A percentile compares a stretch with the other conserved stretches of the same genome.
These are phyloP conservation scores for Naumovozyma dairenensis DNA, from an alignment of 805 yeast genomes.

Conservation along the genomic window DNA sequence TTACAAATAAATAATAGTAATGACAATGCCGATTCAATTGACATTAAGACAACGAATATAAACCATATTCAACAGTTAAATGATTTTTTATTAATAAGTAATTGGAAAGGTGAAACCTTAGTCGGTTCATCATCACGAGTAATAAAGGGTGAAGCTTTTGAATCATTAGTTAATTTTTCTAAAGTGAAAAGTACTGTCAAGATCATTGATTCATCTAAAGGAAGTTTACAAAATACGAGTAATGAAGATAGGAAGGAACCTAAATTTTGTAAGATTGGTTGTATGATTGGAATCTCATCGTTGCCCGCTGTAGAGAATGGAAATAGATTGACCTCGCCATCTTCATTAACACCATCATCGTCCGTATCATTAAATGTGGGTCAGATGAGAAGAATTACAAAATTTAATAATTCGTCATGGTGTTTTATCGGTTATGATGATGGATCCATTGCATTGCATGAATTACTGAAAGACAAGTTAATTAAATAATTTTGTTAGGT, in stretches of 20 bases:
- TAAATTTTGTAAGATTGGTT: constrained; percentile 4
- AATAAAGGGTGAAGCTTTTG: too few species aligned
- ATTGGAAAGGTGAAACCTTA: constrained; percentile 20
- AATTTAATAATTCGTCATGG: constrained; percentile 17
- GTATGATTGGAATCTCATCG: too few species aligned
- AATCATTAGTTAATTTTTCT: constrained; percentile 3
- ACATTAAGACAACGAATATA: too few species aligned
- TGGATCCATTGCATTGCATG: constrained; percentile 19
- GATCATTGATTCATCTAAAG: constrained; percentile 19
- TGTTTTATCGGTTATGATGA: constrained; percentile 26
- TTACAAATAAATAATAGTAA: not conserved
- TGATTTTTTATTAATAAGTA: constrained; percentile 6
- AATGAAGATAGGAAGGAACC: not conserved
- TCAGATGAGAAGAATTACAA: constrained; percentile 11
- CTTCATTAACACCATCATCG: too few species aligned
- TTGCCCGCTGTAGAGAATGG: too few species aligned
- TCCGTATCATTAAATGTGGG: too few species aligned
- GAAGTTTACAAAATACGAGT: constrained; percentile 11
- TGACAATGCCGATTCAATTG: constrained; percentile 4
- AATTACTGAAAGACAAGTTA: constrained; percentile 2
- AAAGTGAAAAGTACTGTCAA: constrained; percentile 17
- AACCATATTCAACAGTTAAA: constrained; percentile 9
- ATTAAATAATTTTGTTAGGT: too few species aligned
- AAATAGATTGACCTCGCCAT: too few species aligned
- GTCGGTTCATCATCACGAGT: too few species aligned